Conservation (phyloP, 2,329 filamentous ascomycete species). For the Aspergillus unguis region DNA sequence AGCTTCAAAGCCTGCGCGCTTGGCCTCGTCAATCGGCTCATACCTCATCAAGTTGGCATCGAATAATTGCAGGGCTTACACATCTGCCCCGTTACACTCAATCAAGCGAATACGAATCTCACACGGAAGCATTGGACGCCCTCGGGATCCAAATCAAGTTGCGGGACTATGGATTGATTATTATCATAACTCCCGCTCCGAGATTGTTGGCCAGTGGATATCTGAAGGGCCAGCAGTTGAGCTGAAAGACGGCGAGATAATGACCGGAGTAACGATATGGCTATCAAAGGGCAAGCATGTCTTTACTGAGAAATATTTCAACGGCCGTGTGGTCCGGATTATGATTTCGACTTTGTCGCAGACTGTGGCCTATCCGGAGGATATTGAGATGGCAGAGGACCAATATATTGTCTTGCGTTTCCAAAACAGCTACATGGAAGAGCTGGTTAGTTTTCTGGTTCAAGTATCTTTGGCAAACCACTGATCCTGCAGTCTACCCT, state of each 20-base stretch:
- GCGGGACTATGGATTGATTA: constrained; percentile 13
- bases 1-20: not conserved
- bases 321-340: constrained; percentile 6
- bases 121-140: not conserved
- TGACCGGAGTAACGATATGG: constrained; percentile 2
- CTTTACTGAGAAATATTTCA: not conserved
- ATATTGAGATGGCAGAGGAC: not conserved
- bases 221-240: not conserved
- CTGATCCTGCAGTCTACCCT: not conserved
- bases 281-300: not conserved
- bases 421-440: not conserved
- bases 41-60: not conserved
- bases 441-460: constrained; percentile 1
- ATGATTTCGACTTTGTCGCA: constrained; percentile 2
- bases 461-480: not conserved
- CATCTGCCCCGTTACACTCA: not conserved
- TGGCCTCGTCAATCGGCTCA: not conserved
- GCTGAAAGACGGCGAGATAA: not conserved
- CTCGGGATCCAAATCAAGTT: not conserved
- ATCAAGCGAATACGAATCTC: constrained; percentile 6
- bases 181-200: not conserved
- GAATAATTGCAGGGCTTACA: constrained; percentile 2
- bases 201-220: constrained; percentile 11
- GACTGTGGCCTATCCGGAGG: constrained; percentile 1
- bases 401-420: constrained; percentile 1